Conservation (phyloP, 2,329 filamentous ascomycete genomes). For the Alternaria metachromatica region DNA sequence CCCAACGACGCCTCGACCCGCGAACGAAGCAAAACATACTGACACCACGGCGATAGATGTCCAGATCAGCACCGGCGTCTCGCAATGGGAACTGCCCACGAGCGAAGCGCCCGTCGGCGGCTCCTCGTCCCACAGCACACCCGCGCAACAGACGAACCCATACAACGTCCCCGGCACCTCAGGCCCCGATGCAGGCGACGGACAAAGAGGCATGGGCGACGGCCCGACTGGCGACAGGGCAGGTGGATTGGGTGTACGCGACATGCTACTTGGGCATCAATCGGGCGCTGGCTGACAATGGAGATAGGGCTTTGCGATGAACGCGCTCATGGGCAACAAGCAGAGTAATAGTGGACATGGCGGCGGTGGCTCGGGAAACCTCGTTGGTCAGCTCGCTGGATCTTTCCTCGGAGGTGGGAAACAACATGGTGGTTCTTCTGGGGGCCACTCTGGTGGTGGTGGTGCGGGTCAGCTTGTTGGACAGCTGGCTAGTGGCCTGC, state of each 20-base stretch:
- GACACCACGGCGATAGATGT: constrained; percentile 53
- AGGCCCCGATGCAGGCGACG: constrained; percentile 48
- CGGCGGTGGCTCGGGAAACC: constrained; percentile 45
- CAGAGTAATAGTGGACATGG: constrained; percentile 41
- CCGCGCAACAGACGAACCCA: constrained; percentile 62
- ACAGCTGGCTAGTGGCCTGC: constrained; percentile 62
- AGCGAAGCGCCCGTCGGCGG: constrained; percentile 67
- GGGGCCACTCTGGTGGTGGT: constrained; percentile 35
- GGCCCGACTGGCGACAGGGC: constrained; percentile 61
- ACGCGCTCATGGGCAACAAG: constrained; percentile 57
- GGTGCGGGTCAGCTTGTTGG: constrained; percentile 54
- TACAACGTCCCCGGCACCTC: constrained; percentile 59
- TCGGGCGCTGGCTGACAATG: constrained; percentile 29
- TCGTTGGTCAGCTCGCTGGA: constrained; percentile 64
- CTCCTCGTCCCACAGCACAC: constrained; percentile 59
- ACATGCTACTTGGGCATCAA: constrained; percentile 3
- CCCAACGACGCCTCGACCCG: neutral
- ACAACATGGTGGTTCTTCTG: constrained; percentile 26
- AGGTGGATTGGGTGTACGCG: constrained; percentile 69
- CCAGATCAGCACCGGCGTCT: constrained; percentile 73
- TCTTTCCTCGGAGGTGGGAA: constrained; percentile 49
- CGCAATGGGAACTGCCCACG: constrained; percentile 77
- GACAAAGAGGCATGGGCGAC: constrained; percentile 57
- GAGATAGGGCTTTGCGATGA: constrained; percentile 65
- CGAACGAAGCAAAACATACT: neutral